phyloP scores from a whole-genome alignment of 108 stramenopile genomes.

The Aureococcus anophagefferens region DNA sequence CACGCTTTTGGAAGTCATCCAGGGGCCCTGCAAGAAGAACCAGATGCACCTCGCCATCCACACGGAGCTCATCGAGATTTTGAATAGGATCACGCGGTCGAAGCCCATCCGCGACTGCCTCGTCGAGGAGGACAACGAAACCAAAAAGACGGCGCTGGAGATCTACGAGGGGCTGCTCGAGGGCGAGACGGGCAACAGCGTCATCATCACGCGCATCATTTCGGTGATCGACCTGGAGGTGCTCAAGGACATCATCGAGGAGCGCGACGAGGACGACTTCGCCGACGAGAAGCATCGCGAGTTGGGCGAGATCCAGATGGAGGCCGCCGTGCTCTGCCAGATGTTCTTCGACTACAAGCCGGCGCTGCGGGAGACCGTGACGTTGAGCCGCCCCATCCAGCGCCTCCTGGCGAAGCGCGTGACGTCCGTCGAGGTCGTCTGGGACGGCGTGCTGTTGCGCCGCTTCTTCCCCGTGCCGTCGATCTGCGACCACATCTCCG shows the following conservation, averaged over 20 bases:
- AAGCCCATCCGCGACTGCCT: no score
- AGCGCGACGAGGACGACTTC: no score
- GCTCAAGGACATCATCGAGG: constrained; percentile 11
- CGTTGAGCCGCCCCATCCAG: constrained; percentile 3
- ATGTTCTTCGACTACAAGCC: constrained; percentile 25
- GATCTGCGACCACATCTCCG: constrained; percentile 20
- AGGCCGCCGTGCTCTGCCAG: constrained; percentile 23
- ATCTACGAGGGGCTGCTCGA: constrained; percentile 28
- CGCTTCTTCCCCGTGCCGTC: constrained; percentile 30
- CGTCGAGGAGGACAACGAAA: constrained; percentile 19
- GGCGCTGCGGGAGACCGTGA: constrained; percentile 5
- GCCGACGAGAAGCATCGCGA: no score
- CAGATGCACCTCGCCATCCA: constrained; percentile 26
- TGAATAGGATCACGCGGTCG: constrained; percentile 27
- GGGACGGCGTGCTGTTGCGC: constrained; percentile 23
- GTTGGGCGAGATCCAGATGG: constrained; percentile 12
- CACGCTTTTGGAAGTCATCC: constrained; percentile 32
- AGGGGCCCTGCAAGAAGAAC: constrained; percentile 31
- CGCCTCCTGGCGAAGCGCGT: constrained; percentile 14
- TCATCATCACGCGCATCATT: constrained; percentile 19
- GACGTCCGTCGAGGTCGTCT: constrained; percentile 29
- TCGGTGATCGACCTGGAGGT: constrained; percentile 28
- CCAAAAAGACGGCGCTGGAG: constrained; percentile 25
- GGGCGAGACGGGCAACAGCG: constrained; percentile 17
- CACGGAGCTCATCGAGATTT: constrained; percentile 28